Base-by-base conservation (phyloP, 2,329 filamentous ascomycete genomes). In the Podosphaera xanthii region DNA sequence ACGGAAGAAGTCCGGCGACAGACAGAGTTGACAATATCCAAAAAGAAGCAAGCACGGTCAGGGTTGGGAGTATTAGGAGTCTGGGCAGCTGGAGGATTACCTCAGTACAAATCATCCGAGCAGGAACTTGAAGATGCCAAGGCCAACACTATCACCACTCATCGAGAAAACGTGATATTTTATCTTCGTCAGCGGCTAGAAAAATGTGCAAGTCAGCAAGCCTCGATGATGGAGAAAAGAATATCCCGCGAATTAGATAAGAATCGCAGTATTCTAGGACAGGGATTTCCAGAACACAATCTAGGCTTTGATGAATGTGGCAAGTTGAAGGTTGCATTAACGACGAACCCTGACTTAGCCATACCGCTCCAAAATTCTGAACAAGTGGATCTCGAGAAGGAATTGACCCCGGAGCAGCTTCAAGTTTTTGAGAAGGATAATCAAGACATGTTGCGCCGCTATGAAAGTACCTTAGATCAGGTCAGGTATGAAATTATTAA, bases 341-440 rank as follows among this genome's bases (percentile, higher is more conserved):
- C 60, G 30, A 60, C 60, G 5, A 64, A 62, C 44, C 55, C 60
- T 36, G 58, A 60, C 33, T 57, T 60, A 44, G 59, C 57, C 14
- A 58, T 57, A 14, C 57, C 59, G 48, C 59, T 50, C n/a, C 61
- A 64, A 48, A 64, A 67, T 58, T 59, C 60, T 7, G 62, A 65
- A 52, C 48, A 61, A 59, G 44, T 61, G 10, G 64, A 70, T 58
- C 57, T 60, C 22, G 62, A 66, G 31, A 66, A 71, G 57, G 72
- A 80, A 49, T 74, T 96, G 62, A 87, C 85, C 22, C 77, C 82
- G 31, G 89, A 96, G 68, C 91, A 97, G 71, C 74, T 92, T 58
- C 91, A 96, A 70, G 79, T 95, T 69, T 97, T 98, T 72, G 90
- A 91, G 65, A 80, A 88, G 71, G 90, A 94, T 68, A 96, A 97